phyloP scores from a whole-genome alignment of 768 basidiomycete genomes.

The Psilocybe azurescens region DNA sequence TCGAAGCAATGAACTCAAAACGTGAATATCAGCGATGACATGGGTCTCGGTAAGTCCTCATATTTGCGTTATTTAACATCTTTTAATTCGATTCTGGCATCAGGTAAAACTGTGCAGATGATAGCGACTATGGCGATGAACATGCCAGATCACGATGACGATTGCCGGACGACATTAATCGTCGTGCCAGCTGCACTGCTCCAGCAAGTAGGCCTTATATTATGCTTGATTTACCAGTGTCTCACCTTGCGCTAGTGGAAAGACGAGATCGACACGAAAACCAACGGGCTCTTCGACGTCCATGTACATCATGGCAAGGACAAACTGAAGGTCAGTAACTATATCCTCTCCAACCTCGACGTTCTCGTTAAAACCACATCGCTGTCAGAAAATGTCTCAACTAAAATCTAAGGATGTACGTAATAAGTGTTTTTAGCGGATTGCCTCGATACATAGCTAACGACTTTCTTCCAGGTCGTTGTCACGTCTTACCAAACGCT shows the following conservation, averaged over 20 bases:
- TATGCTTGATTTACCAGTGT: neutral
- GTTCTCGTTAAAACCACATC: neutral
- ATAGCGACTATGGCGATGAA: conserved; percentile 81
- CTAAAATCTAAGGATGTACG: conserved; percentile 60
- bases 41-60: conserved; percentile 58
- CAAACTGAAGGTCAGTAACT: conserved; percentile 53
- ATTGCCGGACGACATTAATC: conserved; percentile 64
- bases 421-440: neutral
- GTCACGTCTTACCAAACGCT: conserved; percentile 82
- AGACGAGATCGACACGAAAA: conserved; percentile 73
- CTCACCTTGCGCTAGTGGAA: conserved; percentile 55
- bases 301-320: conserved; percentile 77
- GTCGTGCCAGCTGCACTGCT: conserved; percentile 80
- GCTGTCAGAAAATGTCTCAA: conserved; percentile 43
- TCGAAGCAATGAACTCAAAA: neutral
- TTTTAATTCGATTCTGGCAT: neutral
- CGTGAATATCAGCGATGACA: conserved; percentile 56
- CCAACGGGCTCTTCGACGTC: conserved; percentile 63
- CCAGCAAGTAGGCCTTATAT: conserved; percentile 52
- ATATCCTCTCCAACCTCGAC: neutral
- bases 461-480: conserved; percentile 52
- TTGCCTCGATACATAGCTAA: too few relatives aligned
- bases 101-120: conserved; percentile 79
- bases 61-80: neutral
- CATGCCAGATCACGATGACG: conserved; percentile 51